These are phyloP conservation scores for Colletotrichum trifolii DNA, from an alignment of 2,329 filamentous ascomycete genomes.

Conservation along the genomic window DNA sequence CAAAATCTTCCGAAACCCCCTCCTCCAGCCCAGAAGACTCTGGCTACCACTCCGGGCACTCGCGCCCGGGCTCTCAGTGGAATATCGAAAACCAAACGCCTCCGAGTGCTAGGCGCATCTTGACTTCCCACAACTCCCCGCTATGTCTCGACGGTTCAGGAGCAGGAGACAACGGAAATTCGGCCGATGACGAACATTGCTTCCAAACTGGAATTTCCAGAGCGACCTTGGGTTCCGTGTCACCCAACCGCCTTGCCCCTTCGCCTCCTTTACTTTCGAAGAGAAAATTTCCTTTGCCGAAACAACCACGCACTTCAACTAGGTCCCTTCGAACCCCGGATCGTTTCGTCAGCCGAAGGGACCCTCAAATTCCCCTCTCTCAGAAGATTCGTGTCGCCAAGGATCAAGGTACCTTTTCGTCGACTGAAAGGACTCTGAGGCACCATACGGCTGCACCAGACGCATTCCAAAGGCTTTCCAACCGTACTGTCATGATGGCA, in stretches of 20 bases:
- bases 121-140: constrained; percentile 9
- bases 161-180: constrained; percentile 8
- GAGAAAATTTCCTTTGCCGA: not conserved
- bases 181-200: constrained; percentile 5
- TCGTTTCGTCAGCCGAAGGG: constrained; percentile 62
- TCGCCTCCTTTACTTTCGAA: not conserved
- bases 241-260: not conserved
- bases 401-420: constrained; percentile 52
- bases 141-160: constrained; percentile 31
- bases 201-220: too few species aligned
- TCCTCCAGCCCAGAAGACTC: constrained; percentile 1
- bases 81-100: constrained; percentile 2
- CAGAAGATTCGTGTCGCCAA: constrained; percentile 57
- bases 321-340: constrained; percentile 47
- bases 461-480: constrained; percentile 53
- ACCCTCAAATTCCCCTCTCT: constrained; percentile 45
- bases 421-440: constrained; percentile 57
- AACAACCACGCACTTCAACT: not conserved
- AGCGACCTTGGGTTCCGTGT: too few species aligned
- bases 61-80: not conserved
- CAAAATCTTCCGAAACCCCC: not conserved
- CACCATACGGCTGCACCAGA: constrained; percentile 54
- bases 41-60: not conserved
- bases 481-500: constrained; percentile 37
- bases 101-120: not conserved